Base-by-base conservation (phyloP, 2,329 filamentous ascomycete genomes). In the Clathrospora elynae region DNA sequence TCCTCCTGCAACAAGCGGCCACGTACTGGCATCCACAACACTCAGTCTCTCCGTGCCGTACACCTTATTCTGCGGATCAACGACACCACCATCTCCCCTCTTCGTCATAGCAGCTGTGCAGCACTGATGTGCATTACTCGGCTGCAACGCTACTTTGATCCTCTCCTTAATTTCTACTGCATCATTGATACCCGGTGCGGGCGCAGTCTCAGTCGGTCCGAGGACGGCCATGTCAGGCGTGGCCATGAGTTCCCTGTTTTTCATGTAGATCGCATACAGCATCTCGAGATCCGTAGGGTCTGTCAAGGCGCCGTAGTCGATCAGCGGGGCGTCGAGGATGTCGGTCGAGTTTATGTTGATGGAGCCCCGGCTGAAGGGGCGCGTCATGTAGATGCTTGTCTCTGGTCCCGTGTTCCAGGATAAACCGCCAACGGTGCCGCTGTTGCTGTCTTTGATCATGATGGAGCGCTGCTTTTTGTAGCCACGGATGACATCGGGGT, bases 311-410 rank as follows among this genome's bases (percentile, higher is more conserved):
- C 49, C 55, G 48, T 59, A 69, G 33, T 69, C 56, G 38, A 66
- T 46, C 6, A 64, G 40, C 1, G 65, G 66, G 3, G 50, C 44
- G 6, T 35, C 45, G 6, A 52, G 32, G 6, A 63, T 57, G 34
- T 61, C 53, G 7, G 59, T 52, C 7, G 64, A 62, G 41, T 64
- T 61, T 35, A 68, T 56, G 10, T 43, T 57, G 26, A 70, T 57
- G n/a, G 61, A 61, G 7, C 68, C 68, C 23, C 67, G 65, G 16
- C 55, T 62, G 23, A 71, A 56, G 2, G 70, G 68, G 20, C 64
- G 61, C 6, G 65, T 57, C 30, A 71, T 49, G 18, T 62, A 57
- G 26, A 65, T 46, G 16, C 53, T 53, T 9, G 64, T 49, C 25
- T 45, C 47, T 2, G 52, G 43, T 10, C 53, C 56, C 14, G 55